Evolutionary conservation across 768 basidiomycete genomes (phyloP).

Genomic region (Rossbeevera mucosa): DNA sequence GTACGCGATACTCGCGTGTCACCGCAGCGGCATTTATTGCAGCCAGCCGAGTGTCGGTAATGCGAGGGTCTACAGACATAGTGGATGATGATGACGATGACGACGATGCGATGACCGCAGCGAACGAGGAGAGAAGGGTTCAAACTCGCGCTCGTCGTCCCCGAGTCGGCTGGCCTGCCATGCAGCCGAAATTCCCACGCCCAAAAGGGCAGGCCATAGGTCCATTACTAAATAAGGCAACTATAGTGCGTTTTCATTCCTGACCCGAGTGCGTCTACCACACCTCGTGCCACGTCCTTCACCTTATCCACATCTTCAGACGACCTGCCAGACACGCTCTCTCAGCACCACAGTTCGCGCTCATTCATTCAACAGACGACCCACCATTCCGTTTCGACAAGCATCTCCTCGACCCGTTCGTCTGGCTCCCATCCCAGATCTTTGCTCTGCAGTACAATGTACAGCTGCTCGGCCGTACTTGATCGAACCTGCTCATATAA

Average conservation of each 20-base stretch:
- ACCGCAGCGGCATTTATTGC: conserved; percentile 86
- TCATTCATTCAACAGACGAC: conserved; percentile 19
- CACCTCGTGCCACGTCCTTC: conserved; percentile 38
- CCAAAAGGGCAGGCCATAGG: neutral
- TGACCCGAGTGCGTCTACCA: conserved; percentile 37
- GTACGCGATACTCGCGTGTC: conserved; percentile 80
- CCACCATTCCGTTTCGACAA: conserved; percentile 83
- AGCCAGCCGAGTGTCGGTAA: conserved; percentile 70
- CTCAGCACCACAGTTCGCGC: conserved; percentile 21
- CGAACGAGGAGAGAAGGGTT: neutral
- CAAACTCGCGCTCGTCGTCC: conserved; percentile 9
- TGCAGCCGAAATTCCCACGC: conserved; percentile 22
- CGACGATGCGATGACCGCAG: neutral
- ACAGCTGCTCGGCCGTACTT: conserved; percentile 79
- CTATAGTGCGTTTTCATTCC: conserved; percentile 26
- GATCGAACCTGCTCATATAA: conserved; percentile 57
- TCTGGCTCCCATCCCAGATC: conserved; percentile 65
- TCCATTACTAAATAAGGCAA: neutral
- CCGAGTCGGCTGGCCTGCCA: conserved; percentile 5
- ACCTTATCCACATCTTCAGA: conserved; percentile 37
- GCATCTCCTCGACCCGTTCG: conserved; percentile 53
- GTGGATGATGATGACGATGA: neutral
- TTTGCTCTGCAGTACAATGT: conserved; percentile 66
- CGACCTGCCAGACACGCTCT: conserved; percentile 41
- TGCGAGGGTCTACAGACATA: conserved; percentile 49